Base-by-base conservation (phyloP, 331 rosid species). In the Rhamnella rubrinervis region DNA sequence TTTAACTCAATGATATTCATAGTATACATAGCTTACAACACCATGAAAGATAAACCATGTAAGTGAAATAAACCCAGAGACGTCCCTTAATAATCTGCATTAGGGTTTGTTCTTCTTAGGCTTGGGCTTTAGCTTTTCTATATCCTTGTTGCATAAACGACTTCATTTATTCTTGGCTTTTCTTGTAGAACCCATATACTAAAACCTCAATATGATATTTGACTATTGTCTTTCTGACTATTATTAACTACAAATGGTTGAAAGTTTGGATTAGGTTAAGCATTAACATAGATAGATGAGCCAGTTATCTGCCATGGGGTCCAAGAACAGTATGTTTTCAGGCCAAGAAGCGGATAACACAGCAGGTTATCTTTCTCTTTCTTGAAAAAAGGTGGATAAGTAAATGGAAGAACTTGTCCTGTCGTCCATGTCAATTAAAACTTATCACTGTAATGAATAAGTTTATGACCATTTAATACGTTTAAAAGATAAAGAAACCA, bases 241-340 rank as follows among this genome's bases (percentile, higher is more conserved):
- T 19, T 47, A 25, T 19, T 47, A 25, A 47, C 25, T 26, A 60
- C 19, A 14, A 40, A 65, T 44, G 10, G 71, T 47, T 62, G 70
- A 68, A 40, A 26, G 55, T 59, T 47, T 17, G 67, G 80, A 19
- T 58, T 63, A 13, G 57, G 55, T 18, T 52, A 44, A 10, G 2
- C 47, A 8, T 40, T 40, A 40, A 40, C 58, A 13, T 31, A 55
- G 20, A 13, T 31, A 55, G 20, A 21, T 67, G 31, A 23, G 39
- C 57, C 15, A 35, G 65, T 63, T 35, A 69, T 23, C 2, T 62
- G n/a, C 15, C 65, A 68, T 62, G 18, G 37, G 53, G 39, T 63
- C 66, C 53, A 41, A 53, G 20, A 2, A n/a, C 20, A 53, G 58
- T 44, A 11, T 20, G 60, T 59, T 50, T 55, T 6, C 10, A 75